Conservation (phyloP, 305 asterid genomes). For the Solanum hybrid region DNA sequence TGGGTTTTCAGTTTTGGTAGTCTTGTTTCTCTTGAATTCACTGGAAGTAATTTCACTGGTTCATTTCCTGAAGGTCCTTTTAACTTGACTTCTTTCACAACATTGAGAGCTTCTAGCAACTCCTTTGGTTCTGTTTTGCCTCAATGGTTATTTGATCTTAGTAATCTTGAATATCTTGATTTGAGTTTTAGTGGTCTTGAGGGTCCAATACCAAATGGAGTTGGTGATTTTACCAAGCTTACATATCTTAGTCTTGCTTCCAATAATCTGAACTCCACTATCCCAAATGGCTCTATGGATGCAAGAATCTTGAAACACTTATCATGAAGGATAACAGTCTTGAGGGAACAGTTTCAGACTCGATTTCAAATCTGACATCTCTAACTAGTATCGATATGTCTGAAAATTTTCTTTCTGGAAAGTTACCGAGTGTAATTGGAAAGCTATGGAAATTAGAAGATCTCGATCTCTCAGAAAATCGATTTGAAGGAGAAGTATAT, state of each 20-base stretch:
- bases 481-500: background rate
- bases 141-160: background rate
- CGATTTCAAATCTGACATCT: slow-evolving; percentile 2
- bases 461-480: slow-evolving; percentile 3
- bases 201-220: background rate
- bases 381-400: slow-evolving; percentile 10
- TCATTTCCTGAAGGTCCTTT: slow-evolving; percentile 14
- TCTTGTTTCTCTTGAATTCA: slow-evolving; percentile 8
- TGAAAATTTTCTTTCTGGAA: slow-evolving; percentile 16
- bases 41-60: background rate
- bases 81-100: slow-evolving; percentile 1
- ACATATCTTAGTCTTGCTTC: background rate
- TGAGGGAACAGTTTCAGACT: slow-evolving; percentile 4
- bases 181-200: background rate
- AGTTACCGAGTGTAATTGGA: slow-evolving; percentile 14
- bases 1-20: slow-evolving; percentile 13
- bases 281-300: slow-evolving; percentile 4
- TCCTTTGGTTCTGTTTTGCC: background rate
- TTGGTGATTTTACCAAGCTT: background rate
- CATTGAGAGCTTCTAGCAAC: slow-evolving; percentile 3
- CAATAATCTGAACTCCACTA: background rate
- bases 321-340: background rate
- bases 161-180: background rate
- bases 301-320: background rate
- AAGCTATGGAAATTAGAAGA: background rate